Evolutionary conservation across 192 early-diverging fungal species (phyloP).

Genomic region (Backusella tarrabulga): DNA sequence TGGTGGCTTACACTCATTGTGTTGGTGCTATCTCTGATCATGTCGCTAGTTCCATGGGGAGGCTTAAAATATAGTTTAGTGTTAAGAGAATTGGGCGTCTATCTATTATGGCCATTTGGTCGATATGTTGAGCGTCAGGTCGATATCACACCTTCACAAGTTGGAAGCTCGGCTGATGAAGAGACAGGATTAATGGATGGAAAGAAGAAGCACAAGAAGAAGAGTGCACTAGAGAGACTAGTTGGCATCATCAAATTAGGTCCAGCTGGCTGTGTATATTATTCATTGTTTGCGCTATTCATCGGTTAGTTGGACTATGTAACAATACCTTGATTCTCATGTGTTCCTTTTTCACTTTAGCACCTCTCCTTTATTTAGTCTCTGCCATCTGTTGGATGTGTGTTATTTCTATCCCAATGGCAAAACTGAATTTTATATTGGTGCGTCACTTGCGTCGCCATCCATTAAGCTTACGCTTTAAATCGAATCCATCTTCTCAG

Average conservation of each 20-base stretch:
- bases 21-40: constrained; percentile 54
- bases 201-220: not conserved
- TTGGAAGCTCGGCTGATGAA: not conserved
- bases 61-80: constrained; percentile 64
- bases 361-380: constrained; percentile 77
- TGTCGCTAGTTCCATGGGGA: constrained; percentile 54
- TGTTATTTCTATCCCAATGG: constrained; percentile 92
- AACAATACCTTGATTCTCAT: constrained; percentile 18
- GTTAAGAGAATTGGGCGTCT: constrained; percentile 72
- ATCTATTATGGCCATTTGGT: constrained; percentile 97
- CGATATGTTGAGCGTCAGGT: constrained; percentile 78
- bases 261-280: constrained; percentile 47
- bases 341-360: constrained; percentile 42
- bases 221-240: not conserved
- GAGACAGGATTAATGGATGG: not conserved
- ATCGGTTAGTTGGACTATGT: constrained; percentile 38
- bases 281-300: constrained; percentile 41
- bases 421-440: constrained; percentile 84
- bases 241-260: constrained; percentile 33
- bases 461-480: constrained; percentile 75
- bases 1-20: constrained; percentile 83
- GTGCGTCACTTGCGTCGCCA: constrained; percentile 74
- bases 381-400: constrained; percentile 80
- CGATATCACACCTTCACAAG: constrained; percentile 27
- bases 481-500: constrained; percentile 46